These are phyloP conservation scores for Boletus subcaerulescens DNA, from an alignment of 768 basidiomycete genomes.

Conservation along the genomic window DNA sequence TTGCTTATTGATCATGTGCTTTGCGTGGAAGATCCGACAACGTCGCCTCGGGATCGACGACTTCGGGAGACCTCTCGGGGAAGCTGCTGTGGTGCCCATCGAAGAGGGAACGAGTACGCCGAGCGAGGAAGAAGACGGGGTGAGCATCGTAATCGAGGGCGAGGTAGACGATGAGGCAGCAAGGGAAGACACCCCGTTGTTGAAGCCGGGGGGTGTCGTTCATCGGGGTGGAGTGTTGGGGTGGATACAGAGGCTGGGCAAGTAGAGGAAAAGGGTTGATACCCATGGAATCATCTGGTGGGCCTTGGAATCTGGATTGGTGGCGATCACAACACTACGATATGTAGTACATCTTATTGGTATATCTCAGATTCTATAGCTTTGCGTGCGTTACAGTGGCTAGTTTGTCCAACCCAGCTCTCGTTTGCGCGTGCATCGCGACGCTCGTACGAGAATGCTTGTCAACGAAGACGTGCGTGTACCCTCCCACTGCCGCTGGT, in stretches of 20 bases:
- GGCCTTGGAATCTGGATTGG: too few relatives aligned
- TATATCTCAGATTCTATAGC: constrained; percentile 12
- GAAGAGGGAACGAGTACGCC: background rate
- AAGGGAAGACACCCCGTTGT: constrained; percentile 22
- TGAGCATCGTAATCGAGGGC: constrained; percentile 24
- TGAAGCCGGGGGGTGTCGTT: constrained; percentile 21
- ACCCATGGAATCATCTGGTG: background rate
- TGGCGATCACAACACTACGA: too few relatives aligned
- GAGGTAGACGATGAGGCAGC: constrained; percentile 2
- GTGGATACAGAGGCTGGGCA: constrained; percentile 23
- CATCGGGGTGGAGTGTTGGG: constrained; percentile 21
- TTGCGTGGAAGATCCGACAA: constrained; percentile 83
- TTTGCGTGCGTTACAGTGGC: background rate
- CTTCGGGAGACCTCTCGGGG: constrained; percentile 64
- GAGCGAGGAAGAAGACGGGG: constrained; percentile 6
- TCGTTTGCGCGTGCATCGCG: constrained; percentile 41
- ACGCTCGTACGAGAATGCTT: constrained; percentile 54
- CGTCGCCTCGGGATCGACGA: constrained; percentile 75
- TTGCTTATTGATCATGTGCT: constrained; percentile 77
- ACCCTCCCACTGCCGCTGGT: constrained; percentile 49
- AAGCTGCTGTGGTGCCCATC: background rate
- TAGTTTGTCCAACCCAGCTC: constrained; percentile 41
- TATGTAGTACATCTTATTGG: background rate
- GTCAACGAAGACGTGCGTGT: constrained; percentile 85
- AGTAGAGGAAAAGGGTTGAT: background rate